Percentiles rank a stretch among this genome's conserved stretches.
These are phyloP conservation scores for Rhinocladiella mackenziei DNA, from an alignment of 2,329 filamentous ascomycete genomes.

Conservation along the genomic window DNA sequence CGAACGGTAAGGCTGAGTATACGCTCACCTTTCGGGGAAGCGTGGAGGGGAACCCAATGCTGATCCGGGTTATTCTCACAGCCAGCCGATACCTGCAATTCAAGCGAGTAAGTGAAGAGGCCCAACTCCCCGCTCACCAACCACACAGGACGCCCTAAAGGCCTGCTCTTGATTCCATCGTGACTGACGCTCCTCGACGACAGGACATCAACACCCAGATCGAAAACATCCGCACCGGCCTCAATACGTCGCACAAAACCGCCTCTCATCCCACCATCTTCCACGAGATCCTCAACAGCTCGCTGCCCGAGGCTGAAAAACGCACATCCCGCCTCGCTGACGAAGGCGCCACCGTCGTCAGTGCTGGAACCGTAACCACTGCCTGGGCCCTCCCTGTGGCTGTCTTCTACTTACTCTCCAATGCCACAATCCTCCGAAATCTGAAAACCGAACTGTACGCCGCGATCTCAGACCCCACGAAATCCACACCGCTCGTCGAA, in stretches of 20 bases:
- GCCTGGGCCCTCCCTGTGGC: slow-evolving; percentile 14
- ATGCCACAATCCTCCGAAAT: slow-evolving; percentile 2
- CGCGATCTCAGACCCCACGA: slow-evolving; percentile 13
- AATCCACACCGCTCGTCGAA: slow-evolving; percentile 11
- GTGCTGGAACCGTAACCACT: slow-evolving; percentile 18
- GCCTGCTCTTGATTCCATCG: not conserved
- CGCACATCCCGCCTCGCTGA: slow-evolving; percentile 15
- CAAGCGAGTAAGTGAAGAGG: slow-evolving; percentile 11
- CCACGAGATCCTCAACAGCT: slow-evolving; percentile 16
- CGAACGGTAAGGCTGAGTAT: slow-evolving; percentile 4
- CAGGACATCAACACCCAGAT: slow-evolving; percentile 5
- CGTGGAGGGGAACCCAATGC: not conserved
- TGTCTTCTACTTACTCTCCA: slow-evolving; percentile 15
- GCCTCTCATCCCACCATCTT: slow-evolving; percentile 20
- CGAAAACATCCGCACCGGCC: slow-evolving; percentile 4
- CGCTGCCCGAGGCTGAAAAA: slow-evolving; percentile 20
- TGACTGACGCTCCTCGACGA: not conserved
- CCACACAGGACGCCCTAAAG: not conserved
- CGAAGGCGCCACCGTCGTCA: slow-evolving; percentile 16
- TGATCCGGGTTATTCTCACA: not conserved
- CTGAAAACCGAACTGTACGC: slow-evolving; percentile 13
- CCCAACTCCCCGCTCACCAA: not conserved
- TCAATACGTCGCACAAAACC: slow-evolving; percentile 1
- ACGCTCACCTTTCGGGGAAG: not conserved
- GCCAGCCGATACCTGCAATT: slow-evolving; percentile 9